Evolutionary conservation across 768 basidiomycete species (phyloP).

Genomic region (Boletellus ananas): DNA sequence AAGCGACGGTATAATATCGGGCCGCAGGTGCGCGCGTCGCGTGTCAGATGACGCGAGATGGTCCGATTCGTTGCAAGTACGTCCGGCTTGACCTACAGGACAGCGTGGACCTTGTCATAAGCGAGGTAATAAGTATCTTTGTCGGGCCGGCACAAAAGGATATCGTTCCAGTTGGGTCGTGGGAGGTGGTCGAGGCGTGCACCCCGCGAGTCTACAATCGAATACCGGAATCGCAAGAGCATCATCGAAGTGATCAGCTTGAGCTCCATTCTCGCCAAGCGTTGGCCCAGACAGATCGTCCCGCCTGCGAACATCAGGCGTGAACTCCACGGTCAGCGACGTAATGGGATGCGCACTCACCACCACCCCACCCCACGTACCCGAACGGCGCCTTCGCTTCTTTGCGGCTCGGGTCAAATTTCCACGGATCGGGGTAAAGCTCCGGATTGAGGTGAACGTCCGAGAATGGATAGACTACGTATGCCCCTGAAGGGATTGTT

Average conservation of each 20-base stretch:
- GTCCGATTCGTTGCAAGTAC: conserved; percentile 5
- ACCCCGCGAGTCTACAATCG: conserved; percentile 52
- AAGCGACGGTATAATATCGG: not conserved
- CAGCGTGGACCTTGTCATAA: conserved; percentile 31
- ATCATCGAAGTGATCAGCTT: conserved; percentile 69
- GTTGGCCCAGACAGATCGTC: conserved; percentile 67
- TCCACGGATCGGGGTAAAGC: conserved; percentile 75
- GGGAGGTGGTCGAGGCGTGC: conserved; percentile 42
- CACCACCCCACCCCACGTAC: conserved; percentile 79
- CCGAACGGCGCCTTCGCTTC: conserved; percentile 50
- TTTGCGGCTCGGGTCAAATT: conserved; percentile 60
- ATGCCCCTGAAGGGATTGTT: conserved; percentile 67
- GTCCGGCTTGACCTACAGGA: conserved; percentile 27
- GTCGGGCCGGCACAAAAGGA: conserved; percentile 61
- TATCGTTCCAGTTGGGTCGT: conserved; percentile 77
- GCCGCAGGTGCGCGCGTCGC: conserved; percentile 10
- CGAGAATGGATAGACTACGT: conserved; percentile 76
- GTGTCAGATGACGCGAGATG: conserved; percentile 12
- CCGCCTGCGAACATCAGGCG: conserved; percentile 46
- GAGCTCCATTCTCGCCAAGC: conserved; percentile 69
- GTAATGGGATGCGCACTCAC: conserved; percentile 42
- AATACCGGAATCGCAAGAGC: conserved; percentile 59
- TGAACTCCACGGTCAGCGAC: conserved; percentile 12
- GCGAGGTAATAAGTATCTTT: conserved; percentile 51
- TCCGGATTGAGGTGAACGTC: conserved; percentile 72